Percentiles rank a stretch among this genome's conserved stretches.
Conservation (phyloP, 257 asterid genomes). For the Forsythia viridissima region DNA sequence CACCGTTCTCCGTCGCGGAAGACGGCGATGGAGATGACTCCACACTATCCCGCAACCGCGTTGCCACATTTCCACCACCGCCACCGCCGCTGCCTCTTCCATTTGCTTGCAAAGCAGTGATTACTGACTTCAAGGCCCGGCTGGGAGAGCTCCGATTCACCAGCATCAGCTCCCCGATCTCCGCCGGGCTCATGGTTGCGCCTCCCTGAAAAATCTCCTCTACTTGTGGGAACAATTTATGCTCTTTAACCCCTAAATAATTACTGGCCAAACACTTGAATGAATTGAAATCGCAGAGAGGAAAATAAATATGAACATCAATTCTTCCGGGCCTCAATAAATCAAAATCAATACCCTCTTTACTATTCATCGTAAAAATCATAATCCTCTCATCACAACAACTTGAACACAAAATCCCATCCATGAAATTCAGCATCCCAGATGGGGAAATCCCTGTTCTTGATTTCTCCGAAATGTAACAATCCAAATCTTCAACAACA, state of each 20-base stretch:
- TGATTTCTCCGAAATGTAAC: constrained; percentile 12
- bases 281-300: constrained; percentile 53
- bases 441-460: constrained; percentile 8
- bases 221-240: constrained; percentile 56
- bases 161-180: constrained; percentile 62
- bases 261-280: constrained; percentile 50
- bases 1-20: constrained; percentile 39
- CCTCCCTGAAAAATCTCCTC: constrained; percentile 64
- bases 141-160: constrained; percentile 63
- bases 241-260: constrained; percentile 62
- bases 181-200: constrained; percentile 63
- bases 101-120: constrained; percentile 57
- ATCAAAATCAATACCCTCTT: constrained; percentile 54
- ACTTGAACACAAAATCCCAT: constrained; percentile 30
- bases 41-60: constrained; percentile 34
- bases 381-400: constrained; percentile 51
- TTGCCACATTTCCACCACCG: constrained; percentile 10
- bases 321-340: constrained; percentile 63
- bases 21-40: constrained; percentile 46
- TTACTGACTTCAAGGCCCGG: constrained; percentile 61
- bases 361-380: constrained; percentile 61
- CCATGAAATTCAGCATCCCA: constrained; percentile 31
- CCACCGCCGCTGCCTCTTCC: background rate
- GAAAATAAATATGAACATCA: constrained; percentile 59
- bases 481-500: constrained; percentile 31